Evolutionary conservation across 345 rosid species (phyloP), one percentile per base, ranked within the genome.

Genomic region (Aethionema arabicum): DNA sequence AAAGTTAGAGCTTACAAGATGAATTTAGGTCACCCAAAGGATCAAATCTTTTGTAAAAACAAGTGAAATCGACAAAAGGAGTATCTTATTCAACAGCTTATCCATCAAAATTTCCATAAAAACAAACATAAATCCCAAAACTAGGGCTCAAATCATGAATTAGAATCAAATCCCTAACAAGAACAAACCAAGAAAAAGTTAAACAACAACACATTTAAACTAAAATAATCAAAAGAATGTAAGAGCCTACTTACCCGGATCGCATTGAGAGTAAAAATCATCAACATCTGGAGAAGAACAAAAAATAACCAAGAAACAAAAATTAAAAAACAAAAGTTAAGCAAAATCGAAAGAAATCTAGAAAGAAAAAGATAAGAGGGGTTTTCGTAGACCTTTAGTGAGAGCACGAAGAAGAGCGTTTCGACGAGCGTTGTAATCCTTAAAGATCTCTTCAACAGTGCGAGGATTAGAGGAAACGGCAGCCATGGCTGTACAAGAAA

Each of bases 361-460:
- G 12, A 13, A 41, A 27, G 15, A 47, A 27, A 39, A 46, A 38
- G n/a, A 31, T n/a, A 50, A 13, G 2, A 9, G 52, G 12, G 39
- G 45, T 44, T 52, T 46, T 49, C 37, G 13, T 32, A 5, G 52
- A 90, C 99, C 99, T 67, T 58, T 61, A 63, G 91, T 88, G 59
- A 95, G 85, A 76, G 99, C 99, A 69, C 95, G 95, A 59, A 90
- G 83, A 56, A 95, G 84, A 61, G 79, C 95, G 15, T 85, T 10
- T 69, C 98, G 87, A 43, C 98, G 85, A 66, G 90, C 74, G 45
- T 55, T 62, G 78, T 73, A 90, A 80, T 93, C 99, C 72, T 84
- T 87, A 77, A 83, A 85, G 90, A 93, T 93, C 79, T 87, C 96
- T 72, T 93, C 97, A 0, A 93, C 99, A 64, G 89, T 78, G 69